Percentiles rank a stretch among this genome's conserved stretches.
Evolutionary conservation across 2,329 filamentous ascomycete species (phyloP).

Genomic region (Salinomyces thailandicus): DNA sequence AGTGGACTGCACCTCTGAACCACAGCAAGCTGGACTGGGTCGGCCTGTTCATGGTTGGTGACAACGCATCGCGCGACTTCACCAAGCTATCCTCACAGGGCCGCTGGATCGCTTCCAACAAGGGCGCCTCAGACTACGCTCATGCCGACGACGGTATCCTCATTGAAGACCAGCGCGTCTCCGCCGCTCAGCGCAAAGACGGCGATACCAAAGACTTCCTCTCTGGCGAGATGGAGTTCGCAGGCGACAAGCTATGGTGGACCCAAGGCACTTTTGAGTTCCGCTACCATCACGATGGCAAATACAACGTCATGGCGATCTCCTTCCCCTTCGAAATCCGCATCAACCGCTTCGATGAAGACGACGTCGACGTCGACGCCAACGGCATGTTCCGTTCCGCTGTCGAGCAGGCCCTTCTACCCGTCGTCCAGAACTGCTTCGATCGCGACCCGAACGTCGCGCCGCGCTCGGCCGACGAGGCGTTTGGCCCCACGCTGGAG

Average conservation of each 20-base stretch:
- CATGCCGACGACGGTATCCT: conserved; percentile 69
- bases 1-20: conserved; percentile 78
- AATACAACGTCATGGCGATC: conserved; percentile 87
- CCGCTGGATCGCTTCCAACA: conserved; percentile 75
- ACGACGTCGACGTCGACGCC: conserved; percentile 39
- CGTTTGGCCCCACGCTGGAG: conserved; percentile 76
- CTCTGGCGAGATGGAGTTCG: conserved; percentile 74
- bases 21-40: conserved; percentile 93
- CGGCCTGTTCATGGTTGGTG: conserved; percentile 88
- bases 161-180: conserved; percentile 52
- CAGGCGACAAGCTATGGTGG: conserved; percentile 95
- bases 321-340: conserved; percentile 87
- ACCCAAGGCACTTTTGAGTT: conserved; percentile 94
- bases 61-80: conserved; percentile 75
- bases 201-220: conserved; percentile 50
- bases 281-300: conserved; percentile 87
- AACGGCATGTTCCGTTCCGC: conserved; percentile 54
- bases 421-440: conserved; percentile 81
- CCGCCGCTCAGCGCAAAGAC: conserved; percentile 33
- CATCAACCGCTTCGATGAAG: conserved; percentile 63
- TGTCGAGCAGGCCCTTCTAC: conserved; percentile 67
- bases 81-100: conserved; percentile 79
- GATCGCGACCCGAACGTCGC: conserved; percentile 87
- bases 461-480: conserved; percentile 65
- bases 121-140: conserved; percentile 63